Evolutionary conservation across 2,329 filamentous ascomycete genomes (phyloP).

Genomic region (Aspergillus aculeatinus): DNA sequence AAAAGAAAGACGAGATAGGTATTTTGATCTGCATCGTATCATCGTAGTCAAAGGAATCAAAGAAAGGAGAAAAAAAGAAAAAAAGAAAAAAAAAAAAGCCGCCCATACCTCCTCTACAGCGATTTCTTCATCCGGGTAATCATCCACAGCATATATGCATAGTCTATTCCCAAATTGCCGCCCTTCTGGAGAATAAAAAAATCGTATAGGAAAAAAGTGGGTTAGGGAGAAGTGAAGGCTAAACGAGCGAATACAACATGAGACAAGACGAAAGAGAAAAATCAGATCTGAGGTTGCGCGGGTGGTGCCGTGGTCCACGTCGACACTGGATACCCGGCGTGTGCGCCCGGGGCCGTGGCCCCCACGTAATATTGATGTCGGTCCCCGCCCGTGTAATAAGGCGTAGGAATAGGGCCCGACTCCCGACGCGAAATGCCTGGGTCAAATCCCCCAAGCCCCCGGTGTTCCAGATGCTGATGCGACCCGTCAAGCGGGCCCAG

Average conservation of each 20-base stretch:
- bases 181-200: slow-evolving; percentile 17
- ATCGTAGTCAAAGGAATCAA: slow-evolving; percentile 19
- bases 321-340: slow-evolving; percentile 36
- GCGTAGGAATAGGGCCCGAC: slow-evolving; percentile 33
- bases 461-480: slow-evolving; percentile 33
- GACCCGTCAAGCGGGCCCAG: slow-evolving; percentile 33
- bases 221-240: slow-evolving; percentile 3
- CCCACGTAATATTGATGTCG: slow-evolving; percentile 37
- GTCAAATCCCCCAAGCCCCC: slow-evolving; percentile 34
- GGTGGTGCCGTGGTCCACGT: slow-evolving; percentile 41
- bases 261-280: slow-evolving; percentile 14
- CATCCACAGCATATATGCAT: slow-evolving; percentile 22
- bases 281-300: slow-evolving; percentile 41
- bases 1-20: slow-evolving; percentile 9
- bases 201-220: slow-evolving; percentile 8
- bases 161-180: slow-evolving; percentile 27
- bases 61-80: slow-evolving; percentile 8
- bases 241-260: slow-evolving; percentile 7
- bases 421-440: slow-evolving; percentile 37
- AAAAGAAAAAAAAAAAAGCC: slow-evolving; percentile 22
- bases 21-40: slow-evolving; percentile 21
- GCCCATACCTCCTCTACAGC: slow-evolving; percentile 24
- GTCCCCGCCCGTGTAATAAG: slow-evolving; percentile 36
- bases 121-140: slow-evolving; percentile 20
- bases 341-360: slow-evolving; percentile 26